Percentiles rank a stretch among this genome's conserved stretches.
These are phyloP conservation scores for Cercospora brassicicola DNA, from an alignment of 2,329 filamentous ascomycete genomes.

Conservation along the genomic window DNA sequence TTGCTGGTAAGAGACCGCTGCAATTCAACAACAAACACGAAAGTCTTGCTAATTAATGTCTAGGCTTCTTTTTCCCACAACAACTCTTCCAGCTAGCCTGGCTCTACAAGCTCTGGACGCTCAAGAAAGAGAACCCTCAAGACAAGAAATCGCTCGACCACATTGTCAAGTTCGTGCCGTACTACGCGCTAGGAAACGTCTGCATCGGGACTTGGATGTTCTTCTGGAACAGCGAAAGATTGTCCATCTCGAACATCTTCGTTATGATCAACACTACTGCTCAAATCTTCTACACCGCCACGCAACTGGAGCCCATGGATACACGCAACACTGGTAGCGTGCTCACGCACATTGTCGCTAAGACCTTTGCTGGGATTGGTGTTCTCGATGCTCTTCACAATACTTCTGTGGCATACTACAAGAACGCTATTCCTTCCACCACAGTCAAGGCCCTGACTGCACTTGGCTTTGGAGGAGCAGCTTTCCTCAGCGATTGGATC, in stretches of 20 bases:
- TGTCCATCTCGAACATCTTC: slow-evolving; percentile 57
- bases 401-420: slow-evolving; percentile 57
- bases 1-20: slow-evolving; percentile 39
- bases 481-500: slow-evolving; percentile 59
- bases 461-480: slow-evolving; percentile 54
- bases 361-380: slow-evolving; percentile 62
- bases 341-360: slow-evolving; percentile 59
- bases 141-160: slow-evolving; percentile 48
- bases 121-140: slow-evolving; percentile 45
- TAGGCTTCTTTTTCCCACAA: slow-evolving; percentile 61
- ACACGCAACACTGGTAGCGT: slow-evolving; percentile 53
- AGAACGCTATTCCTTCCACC: slow-evolving; percentile 49
- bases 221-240: slow-evolving; percentile 58
- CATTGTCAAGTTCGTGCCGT: slow-evolving; percentile 58
- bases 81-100: slow-evolving; percentile 60
- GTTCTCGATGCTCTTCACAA: slow-evolving; percentile 62
- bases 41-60: not conserved
- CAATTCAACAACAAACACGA: not conserved
- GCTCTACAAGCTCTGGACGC: slow-evolving; percentile 57
- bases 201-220: slow-evolving; percentile 62
- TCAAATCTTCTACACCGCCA: slow-evolving; percentile 57
- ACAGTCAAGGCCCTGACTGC: slow-evolving; percentile 56
- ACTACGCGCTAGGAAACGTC: slow-evolving; percentile 58
- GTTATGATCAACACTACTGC: slow-evolving; percentile 57
- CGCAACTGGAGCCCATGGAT: slow-evolving; percentile 48